Percentiles rank a stretch among this genome's conserved stretches.
Evolutionary conservation across 805 yeast genomes (phyloP).

Genomic region (Starmerella stellata): DNA sequence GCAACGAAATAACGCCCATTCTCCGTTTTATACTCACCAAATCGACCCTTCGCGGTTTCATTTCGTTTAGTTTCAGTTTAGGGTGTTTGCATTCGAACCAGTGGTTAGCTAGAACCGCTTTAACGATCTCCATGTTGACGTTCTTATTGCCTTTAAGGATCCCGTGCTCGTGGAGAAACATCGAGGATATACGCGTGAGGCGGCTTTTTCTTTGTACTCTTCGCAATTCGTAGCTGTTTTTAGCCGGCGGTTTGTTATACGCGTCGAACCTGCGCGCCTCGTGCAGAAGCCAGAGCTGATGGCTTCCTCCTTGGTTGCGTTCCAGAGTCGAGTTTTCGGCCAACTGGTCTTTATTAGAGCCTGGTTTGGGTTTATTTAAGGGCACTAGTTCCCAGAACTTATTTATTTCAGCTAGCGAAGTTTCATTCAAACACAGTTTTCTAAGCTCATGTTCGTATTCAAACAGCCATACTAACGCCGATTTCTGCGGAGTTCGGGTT

Average conservation of each 20-base stretch:
- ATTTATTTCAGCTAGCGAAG: background rate
- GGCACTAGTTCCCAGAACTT: no score
- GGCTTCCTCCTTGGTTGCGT: conserved; percentile 6
- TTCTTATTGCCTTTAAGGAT: background rate
- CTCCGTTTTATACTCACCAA: conserved; percentile 10
- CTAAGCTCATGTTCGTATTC: background rate
- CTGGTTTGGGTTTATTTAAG: no score
- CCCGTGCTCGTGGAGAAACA: conserved; percentile 1
- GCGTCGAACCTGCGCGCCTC: conserved; percentile 13
- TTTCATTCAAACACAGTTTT: background rate
- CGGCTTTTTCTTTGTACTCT: conserved; percentile 6
- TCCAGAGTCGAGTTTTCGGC: background rate
- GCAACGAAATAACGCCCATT: conserved; percentile 9
- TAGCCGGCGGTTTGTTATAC: conserved; percentile 12
- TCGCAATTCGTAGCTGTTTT: background rate
- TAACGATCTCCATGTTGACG: conserved; percentile 2
- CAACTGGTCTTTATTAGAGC: no score
- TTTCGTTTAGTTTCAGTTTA: background rate
- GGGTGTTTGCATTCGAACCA: background rate
- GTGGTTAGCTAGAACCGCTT: conserved; percentile 14
- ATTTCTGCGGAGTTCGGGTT: background rate
- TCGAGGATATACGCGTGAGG: conserved; percentile 1
- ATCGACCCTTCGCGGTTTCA: conserved; percentile 11
- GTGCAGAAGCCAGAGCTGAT: conserved; percentile 9
- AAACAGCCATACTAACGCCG: background rate